Base-by-base conservation (phyloP, 192 early-diverging fungal species). In the Polychytrium aggregatum region DNA sequence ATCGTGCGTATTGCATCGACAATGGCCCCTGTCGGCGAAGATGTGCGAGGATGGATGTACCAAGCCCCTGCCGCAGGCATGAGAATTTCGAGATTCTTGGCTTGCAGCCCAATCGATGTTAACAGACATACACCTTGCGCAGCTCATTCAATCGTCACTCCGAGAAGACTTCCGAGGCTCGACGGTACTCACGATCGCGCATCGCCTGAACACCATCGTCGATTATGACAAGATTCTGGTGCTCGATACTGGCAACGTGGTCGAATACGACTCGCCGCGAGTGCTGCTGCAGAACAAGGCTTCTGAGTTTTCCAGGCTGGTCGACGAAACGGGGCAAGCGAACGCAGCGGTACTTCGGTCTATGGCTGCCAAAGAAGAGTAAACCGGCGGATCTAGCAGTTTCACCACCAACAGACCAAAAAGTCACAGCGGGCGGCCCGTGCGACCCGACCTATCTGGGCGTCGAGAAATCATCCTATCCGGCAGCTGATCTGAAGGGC, bases 191-290 rank as follows among this genome's bases (percentile, higher is more conserved):
- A 70, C 67, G 0, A 69, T 79, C 28, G 71, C 72, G 6, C 75
- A 79, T 37, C 37, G 1, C 18, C 14, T 37, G 37, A 37, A n/a
- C 18, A n/a, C 16, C 18, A 18, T 44, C 25, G 17, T 44, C 18
- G 43, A 44, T 20, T 20, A 24, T 20, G 88, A 92, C 59, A 71
- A 79, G 17, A 73, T 92, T 20, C 51, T 90, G 44, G 88, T 94
- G 11, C 48, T 89, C 53, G 84, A 87, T 54, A 67, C 71, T 21
- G 92, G 92, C 9, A 50, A 65, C 20, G 56, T 94, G 1, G 76
- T 77, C 6, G 92, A 96, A 52, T 89, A 76, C 74, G 92, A 87
- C 54, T 74, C 77, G 28, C 92, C 92, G 1, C 54, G 67, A 17
- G 66, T 50, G 5, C 66, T 96, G 40, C 65, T 85, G 27, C 44